Evolutionary conservation across 306 rosid species (phyloP), one percentile per base, ranked within the genome.

Genomic region (Casuarina equisetifolia): DNA sequence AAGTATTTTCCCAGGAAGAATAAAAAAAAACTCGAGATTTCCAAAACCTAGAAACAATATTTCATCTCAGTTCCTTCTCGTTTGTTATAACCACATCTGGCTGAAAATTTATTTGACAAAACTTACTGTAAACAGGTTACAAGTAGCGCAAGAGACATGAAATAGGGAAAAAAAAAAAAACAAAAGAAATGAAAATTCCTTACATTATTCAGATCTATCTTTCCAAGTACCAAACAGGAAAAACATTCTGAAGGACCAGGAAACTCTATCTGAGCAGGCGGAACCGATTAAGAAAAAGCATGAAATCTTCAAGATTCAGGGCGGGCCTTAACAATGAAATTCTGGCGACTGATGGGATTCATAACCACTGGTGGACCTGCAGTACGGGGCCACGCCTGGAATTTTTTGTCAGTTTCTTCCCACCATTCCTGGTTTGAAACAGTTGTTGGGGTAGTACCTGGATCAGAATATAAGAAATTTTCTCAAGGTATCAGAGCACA

Each of bases 371-470:
- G 95, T 70, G 95, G 95, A 78, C 95, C 95, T 45, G 91, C 91
- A 58, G 92, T 87, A 0, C 97, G 97, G 69, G 98, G 98, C 98
- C 97, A 95, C 55, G 97, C 82, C 86, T 90, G 93, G 43, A 95
- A 88, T 80, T 91, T 95, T 78, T 87, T 91, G 83, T 94, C 98
- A 39, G 98, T 92, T 88, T 92, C 97, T 77, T 85, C 96, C 82
- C 78, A 83, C 98, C 98, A 94, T 67, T 79, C 91, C 49, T 78
- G 72, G 86, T 76, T 92, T 25, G 91, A 61, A 83, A 92, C 87
- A 19, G 97, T 92, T 11, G 44, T 38, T 0, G 97, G 92, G 70
- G 89, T 92, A 13, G 87, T 72, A 68, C 98, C 98, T 94, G 89
- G 72, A 85, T 12, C 70, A 76, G 70, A 78, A 69, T 36, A 25